Evolutionary conservation across 768 basidiomycete species (phyloP).

Genomic region (Trametes punicea): DNA sequence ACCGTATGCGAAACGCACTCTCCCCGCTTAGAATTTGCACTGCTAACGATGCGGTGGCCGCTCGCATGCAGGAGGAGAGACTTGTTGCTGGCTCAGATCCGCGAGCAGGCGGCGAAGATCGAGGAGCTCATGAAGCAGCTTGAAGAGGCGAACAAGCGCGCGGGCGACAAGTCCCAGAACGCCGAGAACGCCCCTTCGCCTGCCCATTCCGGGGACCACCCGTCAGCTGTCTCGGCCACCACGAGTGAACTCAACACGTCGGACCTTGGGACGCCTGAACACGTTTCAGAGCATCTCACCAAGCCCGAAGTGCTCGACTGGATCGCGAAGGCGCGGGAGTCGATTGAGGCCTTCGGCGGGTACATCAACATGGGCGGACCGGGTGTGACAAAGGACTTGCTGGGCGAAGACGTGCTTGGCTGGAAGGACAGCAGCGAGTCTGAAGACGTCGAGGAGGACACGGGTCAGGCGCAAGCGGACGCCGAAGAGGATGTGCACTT

Average conservation of each 20-base stretch:
- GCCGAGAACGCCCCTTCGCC: conserved; percentile 6
- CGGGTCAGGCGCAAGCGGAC: background rate
- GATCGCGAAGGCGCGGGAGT: conserved; percentile 71
- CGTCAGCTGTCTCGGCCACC: conserved; percentile 15
- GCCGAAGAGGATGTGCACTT: conserved; percentile 27
- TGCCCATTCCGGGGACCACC: conserved; percentile 15
- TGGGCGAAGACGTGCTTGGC: conserved; percentile 43
- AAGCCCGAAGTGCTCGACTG: conserved; percentile 69
- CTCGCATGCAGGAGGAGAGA: conserved; percentile 63
- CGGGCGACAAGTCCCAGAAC: conserved; percentile 3
- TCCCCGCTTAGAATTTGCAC: background rate
- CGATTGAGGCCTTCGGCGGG: conserved; percentile 63
- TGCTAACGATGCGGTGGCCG: background rate
- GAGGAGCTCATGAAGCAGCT: conserved; percentile 68
- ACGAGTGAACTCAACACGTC: conserved; percentile 24
- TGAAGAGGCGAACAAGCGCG: conserved; percentile 41
- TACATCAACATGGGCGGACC: conserved; percentile 63
- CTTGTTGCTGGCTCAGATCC: conserved; percentile 72
- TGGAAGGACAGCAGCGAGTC: conserved; percentile 34
- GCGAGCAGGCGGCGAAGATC: conserved; percentile 70
- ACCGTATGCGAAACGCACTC: conserved; percentile 56
- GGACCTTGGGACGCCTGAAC: conserved; percentile 19
- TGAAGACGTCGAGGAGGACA: conserved; percentile 22
- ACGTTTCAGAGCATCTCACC: conserved; percentile 28
- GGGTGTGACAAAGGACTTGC: conserved; percentile 47